These are phyloP conservation scores for Discostella pseudostelligera DNA, from an alignment of 108 stramenopile genomes.

Conservation along the genomic window DNA sequence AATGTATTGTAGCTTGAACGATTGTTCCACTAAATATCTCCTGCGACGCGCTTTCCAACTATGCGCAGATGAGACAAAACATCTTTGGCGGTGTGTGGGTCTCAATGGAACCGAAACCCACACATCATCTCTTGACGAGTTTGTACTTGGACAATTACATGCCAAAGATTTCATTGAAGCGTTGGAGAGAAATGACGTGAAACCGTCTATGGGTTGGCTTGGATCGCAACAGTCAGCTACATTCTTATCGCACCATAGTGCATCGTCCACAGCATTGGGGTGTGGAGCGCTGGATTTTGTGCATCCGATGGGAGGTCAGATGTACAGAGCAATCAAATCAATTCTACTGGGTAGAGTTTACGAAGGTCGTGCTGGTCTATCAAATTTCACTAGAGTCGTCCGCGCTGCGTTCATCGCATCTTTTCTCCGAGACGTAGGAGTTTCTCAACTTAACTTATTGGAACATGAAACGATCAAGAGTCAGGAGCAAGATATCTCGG, in stretches of 20 bases:
- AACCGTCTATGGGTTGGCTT: conserved; percentile 82
- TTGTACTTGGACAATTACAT: conserved; percentile 72
- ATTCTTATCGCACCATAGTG: conserved; percentile 76
- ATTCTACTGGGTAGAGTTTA: conserved; percentile 62
- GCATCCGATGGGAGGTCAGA: conserved; percentile 80
- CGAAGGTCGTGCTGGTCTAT: conserved; percentile 72
- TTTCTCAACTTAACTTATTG: conserved; percentile 52
- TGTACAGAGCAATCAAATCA: conserved; percentile 70
- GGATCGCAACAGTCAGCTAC: conserved; percentile 77
- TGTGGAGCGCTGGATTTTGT: conserved; percentile 83
- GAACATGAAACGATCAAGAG: conserved; percentile 22
- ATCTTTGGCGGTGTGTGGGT: conserved; percentile 78
- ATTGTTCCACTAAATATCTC: background rate
- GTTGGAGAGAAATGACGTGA: conserved; percentile 67
- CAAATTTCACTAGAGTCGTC: conserved; percentile 73
- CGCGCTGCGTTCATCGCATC: conserved; percentile 80
- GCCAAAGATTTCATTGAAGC: conserved; percentile 64
- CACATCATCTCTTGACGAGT: conserved; percentile 80
- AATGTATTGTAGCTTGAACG: background rate
- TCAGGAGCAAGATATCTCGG: conserved; percentile 16
- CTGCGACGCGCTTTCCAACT: conserved; percentile 2
- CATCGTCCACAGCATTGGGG: conserved; percentile 74
- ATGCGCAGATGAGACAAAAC: conserved; percentile 60
- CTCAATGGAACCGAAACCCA: conserved; percentile 86
- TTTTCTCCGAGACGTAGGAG: conserved; percentile 68